Conservation (phyloP, 2,329 filamentous ascomycete genomes). For the Penicillium italicum region DNA sequence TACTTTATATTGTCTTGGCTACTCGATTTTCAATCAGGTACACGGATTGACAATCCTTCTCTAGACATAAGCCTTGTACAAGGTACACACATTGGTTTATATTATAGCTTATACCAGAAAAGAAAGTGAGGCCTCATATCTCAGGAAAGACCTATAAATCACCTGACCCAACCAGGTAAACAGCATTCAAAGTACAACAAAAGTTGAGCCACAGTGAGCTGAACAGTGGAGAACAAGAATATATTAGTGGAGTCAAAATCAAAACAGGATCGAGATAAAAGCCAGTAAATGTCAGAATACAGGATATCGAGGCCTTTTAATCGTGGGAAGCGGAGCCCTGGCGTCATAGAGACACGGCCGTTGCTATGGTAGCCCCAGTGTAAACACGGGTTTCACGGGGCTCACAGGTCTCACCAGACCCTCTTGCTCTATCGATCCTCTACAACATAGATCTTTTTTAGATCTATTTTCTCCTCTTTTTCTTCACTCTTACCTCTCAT, state of each 20-base stretch:
- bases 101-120: neutral
- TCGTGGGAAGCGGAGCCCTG: conserved; percentile 17
- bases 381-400: conserved; percentile 32
- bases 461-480: conserved; percentile 10
- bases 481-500: conserved; percentile 1
- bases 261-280: conserved; percentile 15
- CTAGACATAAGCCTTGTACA: neutral
- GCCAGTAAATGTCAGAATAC: neutral
- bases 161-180: neutral
- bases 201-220: conserved; percentile 14
- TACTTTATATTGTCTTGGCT: neutral
- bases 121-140: neutral
- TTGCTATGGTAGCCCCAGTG: conserved; percentile 38
- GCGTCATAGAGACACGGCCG: conserved; percentile 23
- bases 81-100: neutral
- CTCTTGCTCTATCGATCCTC: conserved; percentile 18
- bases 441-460: conserved; percentile 19
- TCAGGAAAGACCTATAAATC: neutral
- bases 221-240: conserved; percentile 23
- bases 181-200: neutral
- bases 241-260: conserved; percentile 11
- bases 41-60: neutral
- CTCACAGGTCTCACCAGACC: conserved; percentile 18
- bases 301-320: conserved; percentile 10
- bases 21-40: neutral